Base-by-base conservation (phyloP, 129 eudicot genomes). In the Centella asiatica region DNA sequence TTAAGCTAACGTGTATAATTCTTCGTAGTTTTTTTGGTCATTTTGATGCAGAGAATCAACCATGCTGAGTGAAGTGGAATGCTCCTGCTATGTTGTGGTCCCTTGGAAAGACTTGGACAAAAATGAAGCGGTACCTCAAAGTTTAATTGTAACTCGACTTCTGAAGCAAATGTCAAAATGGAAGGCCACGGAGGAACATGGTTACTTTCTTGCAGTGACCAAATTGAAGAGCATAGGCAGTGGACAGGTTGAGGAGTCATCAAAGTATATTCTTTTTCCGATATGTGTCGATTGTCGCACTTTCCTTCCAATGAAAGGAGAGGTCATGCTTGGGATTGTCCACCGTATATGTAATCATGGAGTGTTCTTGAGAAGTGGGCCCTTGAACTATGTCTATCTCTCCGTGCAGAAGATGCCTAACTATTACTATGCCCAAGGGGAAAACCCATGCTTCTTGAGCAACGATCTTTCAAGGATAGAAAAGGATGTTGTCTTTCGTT, bases 181-280 rank as follows among this genome's bases (percentile, higher is more conserved):
- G 57, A 88, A 75, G 74, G 80, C 85, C 52, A 47, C 56, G 3
- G 64, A 81, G 40, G 75, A 66, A 14, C 48, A 34, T 42, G 94
- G 94, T 53, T 88, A 84, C 80, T 49, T 84, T 15, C 71, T 84
- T 29, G 81, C 84, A 37, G 84, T 84, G 55, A 88, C 96, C 64
- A 68, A 88, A 60, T 52, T 88, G 73, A 67, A 81, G 64, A 66
- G 74, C 60, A 73, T 88, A 33, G 71, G 70, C 47, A 72, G 53
- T 2, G 89, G 81, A 60, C 33, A 50, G 25, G 29, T 54, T 17
- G 53, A 32, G 7, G 63, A 60, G 5, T 28, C 62, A 11, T 58
- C 75, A 44, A 34, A 52, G 0, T 48, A 40, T 63, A 45, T 67
- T 7, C 36, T 65, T 8, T 88, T 76, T 54, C 72, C 76, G 2